Evolutionary conservation across 2,329 filamentous ascomycete species (phyloP), one percentile per base, ranked within the genome.

Genomic region (Boeremia exigua): DNA sequence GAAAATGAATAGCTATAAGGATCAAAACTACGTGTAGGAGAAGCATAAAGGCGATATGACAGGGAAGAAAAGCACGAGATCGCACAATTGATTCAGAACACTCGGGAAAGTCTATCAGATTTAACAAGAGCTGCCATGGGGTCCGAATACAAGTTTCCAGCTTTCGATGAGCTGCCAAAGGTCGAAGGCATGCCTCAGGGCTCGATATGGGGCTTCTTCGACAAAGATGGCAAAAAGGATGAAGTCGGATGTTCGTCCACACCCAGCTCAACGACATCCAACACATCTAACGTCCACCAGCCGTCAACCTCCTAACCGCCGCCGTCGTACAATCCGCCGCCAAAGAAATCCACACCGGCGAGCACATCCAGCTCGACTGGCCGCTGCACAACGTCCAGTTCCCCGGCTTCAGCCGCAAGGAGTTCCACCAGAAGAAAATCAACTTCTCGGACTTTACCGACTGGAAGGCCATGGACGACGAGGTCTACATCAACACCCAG

Each of bases 351-450:
- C 76, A 74, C 34, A 81, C 79, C 0, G 84, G 84, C 11, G 74
- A 75, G 17, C 77, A 82, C 29, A 78, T 85, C 23, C 80, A 80
- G 9, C 75, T 86, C 34, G 79, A 79, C 25, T 86, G 84, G 84
- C 80, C 83, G 23, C 66, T 86, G 56, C 80, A 78, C 17, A 85
- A 86, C 62, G 71, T 85, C 2, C 82, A 86, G 54, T 78, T 81
- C 60, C 81, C 83, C 1, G 81, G 82, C 56, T 81, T 85, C 60
- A 79, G 79, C 38, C 78, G 84, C 2, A 78, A 80, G 30, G 78
- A 80, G 8, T 81, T 80, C 46, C 70, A 80, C 29, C 83, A 84
- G 60, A 77, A 78, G 50, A 81, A 85, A 51, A 70, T 84, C 8
- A 75, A 77, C 9, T 78, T 81, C 9, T 67, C 77, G 0, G 79